Percentiles rank a stretch among this genome's conserved stretches.
Evolutionary conservation across 2,329 filamentous ascomycete genomes (phyloP).

Genomic region (Ascochyta viciae-villosae): DNA sequence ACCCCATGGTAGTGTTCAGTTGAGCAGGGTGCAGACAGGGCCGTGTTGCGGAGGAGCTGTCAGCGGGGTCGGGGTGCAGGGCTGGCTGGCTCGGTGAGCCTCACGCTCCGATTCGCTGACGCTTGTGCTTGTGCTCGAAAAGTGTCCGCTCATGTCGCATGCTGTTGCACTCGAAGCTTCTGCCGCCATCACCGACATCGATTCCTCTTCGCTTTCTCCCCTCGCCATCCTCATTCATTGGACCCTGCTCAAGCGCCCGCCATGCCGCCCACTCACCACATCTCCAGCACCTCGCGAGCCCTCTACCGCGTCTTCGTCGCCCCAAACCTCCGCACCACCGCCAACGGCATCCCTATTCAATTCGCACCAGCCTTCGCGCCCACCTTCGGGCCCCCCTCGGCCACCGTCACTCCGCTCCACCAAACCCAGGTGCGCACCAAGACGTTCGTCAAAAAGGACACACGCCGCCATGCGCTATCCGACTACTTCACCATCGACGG

Average conservation of each 20-base stretch:
- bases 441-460: conserved; percentile 33
- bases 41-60: conserved; percentile 15
- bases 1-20: conserved; percentile 32
- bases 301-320: conserved; percentile 55
- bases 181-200: not conserved
- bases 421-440: conserved; percentile 28
- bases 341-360: conserved; percentile 24
- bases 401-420: conserved; percentile 14
- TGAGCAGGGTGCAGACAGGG: not conserved
- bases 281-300: conserved; percentile 48
- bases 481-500: conserved; percentile 55
- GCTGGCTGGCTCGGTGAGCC: not conserved
- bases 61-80: conserved; percentile 21
- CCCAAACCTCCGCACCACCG: conserved; percentile 37
- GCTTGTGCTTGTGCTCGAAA: conserved; percentile 20
- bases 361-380: conserved; percentile 29
- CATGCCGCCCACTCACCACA: conserved; percentile 43
- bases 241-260: not conserved
- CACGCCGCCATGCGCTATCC: conserved; percentile 47
- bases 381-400: conserved; percentile 10
- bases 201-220: not conserved
- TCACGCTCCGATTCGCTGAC: conserved; percentile 22
- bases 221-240: not conserved
- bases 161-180: not conserved
- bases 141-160: conserved; percentile 19